Conservation (phyloP, 2,329 filamentous ascomycete species). For the Colletotrichum australisinense region DNA sequence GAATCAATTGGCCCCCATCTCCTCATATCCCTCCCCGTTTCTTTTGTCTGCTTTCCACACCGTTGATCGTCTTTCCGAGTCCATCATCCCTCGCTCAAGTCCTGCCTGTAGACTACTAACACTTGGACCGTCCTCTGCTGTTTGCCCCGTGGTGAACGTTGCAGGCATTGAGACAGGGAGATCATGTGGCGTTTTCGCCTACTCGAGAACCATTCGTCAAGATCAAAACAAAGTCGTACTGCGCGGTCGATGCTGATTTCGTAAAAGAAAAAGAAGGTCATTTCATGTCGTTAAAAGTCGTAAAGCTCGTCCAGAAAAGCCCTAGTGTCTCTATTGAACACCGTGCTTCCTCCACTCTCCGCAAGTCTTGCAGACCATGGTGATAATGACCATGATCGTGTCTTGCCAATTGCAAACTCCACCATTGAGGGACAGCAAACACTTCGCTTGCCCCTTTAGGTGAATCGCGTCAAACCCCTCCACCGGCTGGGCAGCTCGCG, state of each 20-base stretch:
- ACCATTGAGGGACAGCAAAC: conserved; percentile 20
- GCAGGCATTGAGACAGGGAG: background rate
- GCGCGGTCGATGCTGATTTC: conserved; percentile 29
- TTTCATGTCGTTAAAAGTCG: conserved; percentile 35
- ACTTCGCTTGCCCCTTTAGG: conserved; percentile 28
- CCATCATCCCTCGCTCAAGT: background rate
- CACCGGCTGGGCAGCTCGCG: conserved; percentile 27
- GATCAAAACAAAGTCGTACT: conserved; percentile 24
- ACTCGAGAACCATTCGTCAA: background rate
- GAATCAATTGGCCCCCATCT: background rate
- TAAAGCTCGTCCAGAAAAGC: conserved; percentile 29
- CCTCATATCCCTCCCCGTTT: background rate
- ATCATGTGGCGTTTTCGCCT: background rate
- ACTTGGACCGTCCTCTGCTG: background rate
- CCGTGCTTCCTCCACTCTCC: background rate
- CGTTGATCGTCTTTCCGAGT: conserved; percentile 24
- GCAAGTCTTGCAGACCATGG: background rate
- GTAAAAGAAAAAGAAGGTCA: conserved; percentile 24
- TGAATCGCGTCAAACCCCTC: conserved; percentile 25
- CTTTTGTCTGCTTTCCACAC: conserved; percentile 16
- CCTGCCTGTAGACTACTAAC: background rate
- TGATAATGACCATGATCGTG: background rate
- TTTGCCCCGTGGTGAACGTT: background rate
- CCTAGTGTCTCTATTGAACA: conserved; percentile 4
- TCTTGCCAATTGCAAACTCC: background rate